Evolutionary conservation across 495 filamentous ascomycete species (phyloP), one percentile per base, ranked within the genome.

Genomic region (Trichoderma parareesei): DNA sequence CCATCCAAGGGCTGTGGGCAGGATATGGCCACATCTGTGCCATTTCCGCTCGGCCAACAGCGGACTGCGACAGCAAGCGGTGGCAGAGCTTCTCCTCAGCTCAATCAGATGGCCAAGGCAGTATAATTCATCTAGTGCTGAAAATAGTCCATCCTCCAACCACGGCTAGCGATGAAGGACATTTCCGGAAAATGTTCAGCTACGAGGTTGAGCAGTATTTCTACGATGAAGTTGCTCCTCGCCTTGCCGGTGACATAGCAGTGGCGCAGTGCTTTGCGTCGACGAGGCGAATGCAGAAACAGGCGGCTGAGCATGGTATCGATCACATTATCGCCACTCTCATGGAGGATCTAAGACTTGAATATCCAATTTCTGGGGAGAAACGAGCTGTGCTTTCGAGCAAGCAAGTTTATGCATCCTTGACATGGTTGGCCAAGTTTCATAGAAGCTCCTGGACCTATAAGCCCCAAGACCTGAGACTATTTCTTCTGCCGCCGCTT

Each of bases 201-300:
- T 81, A 81, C 66, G 70, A 71, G 42, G 77, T 76, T n/a, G 79
- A 81, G 60, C 77, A 78, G 60, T 75, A 74, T 65, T 81, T 81
- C 65, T 81, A 81, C 67, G 62, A 66, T 8, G 66, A 74, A 27
- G 68, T 80, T 11, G 73, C 75, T 9, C 66, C 70, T 0, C 61
- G 44, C 0, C 66, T 81, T 9, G 64, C 69, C 6, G 57, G 63
- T 11, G 69, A 69, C 8, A 63, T 73, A n/a, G 66, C 74, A 1
- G 66, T 73, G 3, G 70, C 73, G 0, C 63, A 69, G 10, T 76
- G 71, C 57, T 57, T 78, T 60, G 70, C 74, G 18, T 69, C 69
- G 7, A 41, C 60, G n/a, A 18, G 60, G 38, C 42, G 60, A 2
- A 44, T 62, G 9, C 67, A 70, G 38, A 9, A 63, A n/a, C 70